These are phyloP conservation scores for Cordyceps tenuipes DNA, from an alignment of 2,329 filamentous ascomycete species.

Conservation along the genomic window DNA sequence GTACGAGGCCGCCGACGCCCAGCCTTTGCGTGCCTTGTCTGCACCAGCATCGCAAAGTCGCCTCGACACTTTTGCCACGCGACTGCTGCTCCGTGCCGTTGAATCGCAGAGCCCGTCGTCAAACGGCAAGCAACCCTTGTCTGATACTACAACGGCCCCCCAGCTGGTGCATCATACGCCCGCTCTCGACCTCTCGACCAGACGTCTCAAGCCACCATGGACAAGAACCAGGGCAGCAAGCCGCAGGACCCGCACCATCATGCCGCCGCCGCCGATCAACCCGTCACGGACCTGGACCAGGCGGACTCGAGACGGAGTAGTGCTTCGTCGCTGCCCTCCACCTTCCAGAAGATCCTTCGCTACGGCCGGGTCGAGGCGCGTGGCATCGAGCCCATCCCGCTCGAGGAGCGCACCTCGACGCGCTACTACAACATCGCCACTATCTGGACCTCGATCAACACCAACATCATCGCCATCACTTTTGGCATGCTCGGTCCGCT, in stretches of 20 bases:
- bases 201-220: background rate
- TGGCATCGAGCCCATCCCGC: conserved; percentile 35
- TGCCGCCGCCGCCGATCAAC: background rate
- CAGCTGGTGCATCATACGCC: too few species aligned
- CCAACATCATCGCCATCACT: conserved; percentile 44
- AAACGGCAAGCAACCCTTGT: too few species aligned
- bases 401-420: conserved; percentile 32
- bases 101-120: too few species aligned
- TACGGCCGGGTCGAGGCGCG: conserved; percentile 34
- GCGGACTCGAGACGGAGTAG: background rate
- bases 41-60: too few species aligned
- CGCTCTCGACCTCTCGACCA: background rate
- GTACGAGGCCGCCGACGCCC: background rate
- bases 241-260: background rate
- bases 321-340: background rate
- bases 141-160: too few species aligned
- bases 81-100: too few species aligned
- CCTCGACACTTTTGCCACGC: too few species aligned
- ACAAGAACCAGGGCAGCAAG: background rate
- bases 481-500: conserved; percentile 56
- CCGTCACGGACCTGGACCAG: conserved; percentile 4
- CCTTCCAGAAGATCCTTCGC: conserved; percentile 21
- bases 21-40: background rate
- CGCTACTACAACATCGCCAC: conserved; percentile 38
- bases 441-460: conserved; percentile 40